Evolutionary conservation across 352 stramenopile genomes (phyloP).

Genomic region (Elongisporangium undulatum): DNA sequence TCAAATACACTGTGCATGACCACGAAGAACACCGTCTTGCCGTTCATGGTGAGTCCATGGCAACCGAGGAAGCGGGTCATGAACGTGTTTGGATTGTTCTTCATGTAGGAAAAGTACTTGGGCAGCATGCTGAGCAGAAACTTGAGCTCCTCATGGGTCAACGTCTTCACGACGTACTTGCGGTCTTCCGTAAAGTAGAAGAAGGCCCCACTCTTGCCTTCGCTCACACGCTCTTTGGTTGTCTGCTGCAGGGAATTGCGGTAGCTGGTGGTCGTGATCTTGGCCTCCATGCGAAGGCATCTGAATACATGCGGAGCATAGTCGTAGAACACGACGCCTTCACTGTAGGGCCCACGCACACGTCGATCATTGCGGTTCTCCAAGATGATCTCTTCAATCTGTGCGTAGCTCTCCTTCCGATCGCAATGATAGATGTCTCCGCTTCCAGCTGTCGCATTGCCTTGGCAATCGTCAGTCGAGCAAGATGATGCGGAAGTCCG

Average conservation of each 20-base stretch:
- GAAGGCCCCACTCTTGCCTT: constrained; percentile 79
- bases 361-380: constrained; percentile 59
- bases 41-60: constrained; percentile 81
- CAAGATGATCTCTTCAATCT: constrained; percentile 72
- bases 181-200: constrained; percentile 84
- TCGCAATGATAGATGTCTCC: constrained; percentile 19
- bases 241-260: constrained; percentile 64
- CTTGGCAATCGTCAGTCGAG: constrained; percentile 7
- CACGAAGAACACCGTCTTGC: constrained; percentile 82
- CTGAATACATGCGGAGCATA: constrained; percentile 80
- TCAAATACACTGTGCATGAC: constrained; percentile 85
- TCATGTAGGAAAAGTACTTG: constrained; percentile 66
- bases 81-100: constrained; percentile 65
- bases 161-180: constrained; percentile 84
- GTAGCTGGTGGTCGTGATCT: constrained; percentile 61
- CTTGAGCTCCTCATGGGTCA: constrained; percentile 68
- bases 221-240: constrained; percentile 73
- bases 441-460: constrained; percentile 2
- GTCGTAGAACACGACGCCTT: constrained; percentile 76
- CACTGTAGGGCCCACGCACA: constrained; percentile 24
- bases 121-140: constrained; percentile 72
- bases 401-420: constrained; percentile 64
- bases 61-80: constrained; percentile 80
- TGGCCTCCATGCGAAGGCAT: constrained; percentile 52
- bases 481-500: constrained; percentile 29